phyloP scores from a whole-genome alignment of 169 alveolate species.

The Babesia gibsoni region DNA sequence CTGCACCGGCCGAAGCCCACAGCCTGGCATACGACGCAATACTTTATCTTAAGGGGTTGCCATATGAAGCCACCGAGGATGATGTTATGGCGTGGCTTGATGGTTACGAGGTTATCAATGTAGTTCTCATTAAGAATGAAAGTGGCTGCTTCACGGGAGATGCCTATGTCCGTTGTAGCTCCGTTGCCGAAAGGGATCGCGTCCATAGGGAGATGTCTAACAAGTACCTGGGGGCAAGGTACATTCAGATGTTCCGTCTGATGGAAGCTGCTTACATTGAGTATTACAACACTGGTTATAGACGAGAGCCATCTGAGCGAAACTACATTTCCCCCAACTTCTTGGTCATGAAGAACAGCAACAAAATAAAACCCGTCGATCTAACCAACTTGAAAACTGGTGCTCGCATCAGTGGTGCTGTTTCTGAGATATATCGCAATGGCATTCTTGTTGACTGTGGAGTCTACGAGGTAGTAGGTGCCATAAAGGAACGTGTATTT shows the following conservation, averaged over 20 bases:
- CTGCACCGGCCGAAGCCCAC: conserved; percentile 35
- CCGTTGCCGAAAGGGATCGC: conserved; percentile 30
- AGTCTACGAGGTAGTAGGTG: conserved; percentile 23
- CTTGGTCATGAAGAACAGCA: conserved; percentile 23
- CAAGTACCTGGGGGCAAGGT: conserved; percentile 40
- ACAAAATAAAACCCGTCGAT: not conserved
- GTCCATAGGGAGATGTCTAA: conserved; percentile 52
- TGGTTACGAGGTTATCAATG: conserved; percentile 31
- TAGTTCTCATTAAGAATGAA: conserved; percentile 47
- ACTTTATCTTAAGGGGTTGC: conserved; percentile 54
- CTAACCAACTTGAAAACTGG: conserved; percentile 39
- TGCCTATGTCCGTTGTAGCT: conserved; percentile 60
- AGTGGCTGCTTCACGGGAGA: conserved; percentile 66
- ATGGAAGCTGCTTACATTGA: conserved; percentile 59
- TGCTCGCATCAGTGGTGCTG: conserved; percentile 41
- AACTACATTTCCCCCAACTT: conserved; percentile 26
- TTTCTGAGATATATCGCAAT: conserved; percentile 44
- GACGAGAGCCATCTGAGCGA: conserved; percentile 50
- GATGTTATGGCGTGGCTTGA: conserved; percentile 42
- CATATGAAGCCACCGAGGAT: conserved; percentile 44
- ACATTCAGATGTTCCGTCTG: conserved; percentile 48
- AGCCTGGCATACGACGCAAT: conserved; percentile 52
- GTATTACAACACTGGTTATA: conserved; percentile 56
- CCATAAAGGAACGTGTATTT: conserved; percentile 46
- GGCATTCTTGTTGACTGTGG: conserved; percentile 58